Percentiles rank a stretch among this genome's conserved stretches.
Conservation (phyloP, 2,329 filamentous ascomycete species). For the Hymenoscyphus fraxineus region DNA sequence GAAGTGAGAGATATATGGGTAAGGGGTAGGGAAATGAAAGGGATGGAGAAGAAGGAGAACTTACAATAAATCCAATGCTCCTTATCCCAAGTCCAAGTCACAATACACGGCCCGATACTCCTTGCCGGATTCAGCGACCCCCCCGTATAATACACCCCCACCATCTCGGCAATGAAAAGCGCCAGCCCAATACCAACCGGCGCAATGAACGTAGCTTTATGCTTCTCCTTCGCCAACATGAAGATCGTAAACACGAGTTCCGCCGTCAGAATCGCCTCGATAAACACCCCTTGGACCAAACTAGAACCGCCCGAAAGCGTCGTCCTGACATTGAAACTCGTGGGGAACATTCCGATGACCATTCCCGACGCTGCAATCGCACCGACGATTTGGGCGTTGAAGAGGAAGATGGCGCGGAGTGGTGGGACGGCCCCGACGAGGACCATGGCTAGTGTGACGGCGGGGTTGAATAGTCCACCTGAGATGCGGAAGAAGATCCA, state of each 20-base stretch:
- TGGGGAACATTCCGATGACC: constrained; percentile 37
- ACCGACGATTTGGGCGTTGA: constrained; percentile 36
- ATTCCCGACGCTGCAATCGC: constrained; percentile 40
- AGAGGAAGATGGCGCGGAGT: constrained; percentile 33
- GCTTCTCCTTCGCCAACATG: constrained; percentile 48
- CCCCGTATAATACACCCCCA: constrained; percentile 39
- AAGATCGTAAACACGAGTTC: constrained; percentile 48
- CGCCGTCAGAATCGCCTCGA: constrained; percentile 47
- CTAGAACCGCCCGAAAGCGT: constrained; percentile 40
- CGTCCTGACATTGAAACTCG: constrained; percentile 39
- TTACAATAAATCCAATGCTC: constrained; percentile 48
- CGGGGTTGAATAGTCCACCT: constrained; percentile 51
- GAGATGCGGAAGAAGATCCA: constrained; percentile 53
- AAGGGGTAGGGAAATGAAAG: too few relatives aligned
- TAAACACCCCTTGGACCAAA: constrained; percentile 45
- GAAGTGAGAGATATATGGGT: background rate
- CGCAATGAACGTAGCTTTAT: constrained; percentile 44
- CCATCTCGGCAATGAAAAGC: constrained; percentile 45
- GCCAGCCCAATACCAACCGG: constrained; percentile 45
- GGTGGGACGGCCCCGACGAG: constrained; percentile 36
- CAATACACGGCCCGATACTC: constrained; percentile 46
- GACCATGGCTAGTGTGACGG: constrained; percentile 39
- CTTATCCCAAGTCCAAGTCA: constrained; percentile 40
- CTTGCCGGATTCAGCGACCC: constrained; percentile 47
- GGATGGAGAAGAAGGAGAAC: background rate